Base-by-base conservation (phyloP, 345 rosid species). In the Stellera chamaejasme region DNA sequence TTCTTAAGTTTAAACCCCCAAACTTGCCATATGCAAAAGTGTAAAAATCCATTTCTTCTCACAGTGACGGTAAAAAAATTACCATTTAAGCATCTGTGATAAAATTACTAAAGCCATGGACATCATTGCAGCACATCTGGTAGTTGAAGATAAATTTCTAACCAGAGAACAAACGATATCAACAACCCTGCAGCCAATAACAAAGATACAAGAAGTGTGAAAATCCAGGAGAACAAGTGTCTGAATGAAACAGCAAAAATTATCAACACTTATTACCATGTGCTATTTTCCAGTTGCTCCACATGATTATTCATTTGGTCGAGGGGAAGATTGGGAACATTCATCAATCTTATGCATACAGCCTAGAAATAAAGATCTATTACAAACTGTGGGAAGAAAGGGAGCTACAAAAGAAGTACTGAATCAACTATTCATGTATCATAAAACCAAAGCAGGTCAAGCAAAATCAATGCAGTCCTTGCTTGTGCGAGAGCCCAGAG, bases 51-150 rank as follows among this genome's bases (percentile, higher is more conserved):
- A 32, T 32, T 32, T 32, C 5, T 32, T 5, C 39, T 32, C 9
- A 4, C 39, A 32, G 5, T 48, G 13, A 44, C 15, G 25, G 50
- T 32, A 53, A 41, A 51, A 36, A 19, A 60, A 39, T 73, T 81
- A 86, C 97, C 98, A 79, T 71, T 66, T 80, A 72, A 86, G 56
- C 78, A 92, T 79, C 78, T 72, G 82, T 43, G 88, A 81, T 67
- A 88, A 77, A 66, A 88, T 76, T 77, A 80, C 73, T 61, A 82
- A 64, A 66, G 84, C 82, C 87, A 79, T 62, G 59, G 97, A 88
- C 83, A 81, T 75, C 64, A 79, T 28, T 58, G 82, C 77, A 64
- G 90, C 87, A 57, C 82, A 72, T 54, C 56, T 55, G 43, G 97
- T 63, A 73, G 66, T 76, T 52, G 77, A 75, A 59, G 81, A 65